Percentiles rank a stretch among this genome's conserved stretches.
Evolutionary conservation across 2,329 filamentous ascomycete genomes (phyloP).

Genomic region (Penicillium sp.): DNA sequence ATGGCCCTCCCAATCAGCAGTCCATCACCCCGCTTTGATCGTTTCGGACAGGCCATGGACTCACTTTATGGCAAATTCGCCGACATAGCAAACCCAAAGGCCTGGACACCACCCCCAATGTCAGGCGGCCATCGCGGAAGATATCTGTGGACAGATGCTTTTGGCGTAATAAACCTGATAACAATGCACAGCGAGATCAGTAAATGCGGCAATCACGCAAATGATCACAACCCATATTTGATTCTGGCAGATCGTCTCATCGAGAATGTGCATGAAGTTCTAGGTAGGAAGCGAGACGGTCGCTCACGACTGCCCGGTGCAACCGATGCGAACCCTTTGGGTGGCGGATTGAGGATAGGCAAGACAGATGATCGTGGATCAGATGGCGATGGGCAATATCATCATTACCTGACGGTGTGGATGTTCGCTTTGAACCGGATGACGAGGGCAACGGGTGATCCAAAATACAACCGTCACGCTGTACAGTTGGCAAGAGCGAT

Average conservation of each 20-base stretch:
- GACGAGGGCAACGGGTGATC: conserved; percentile 50
- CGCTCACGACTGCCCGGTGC: conserved; percentile 52
- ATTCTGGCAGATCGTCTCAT: conserved; percentile 53
- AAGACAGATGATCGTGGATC: conserved; percentile 52
- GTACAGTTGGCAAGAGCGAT: conserved; percentile 56
- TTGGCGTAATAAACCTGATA: conserved; percentile 61
- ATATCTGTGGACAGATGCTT: conserved; percentile 64
- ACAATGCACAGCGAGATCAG: conserved; percentile 52
- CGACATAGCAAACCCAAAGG: conserved; percentile 29
- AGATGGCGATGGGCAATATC: conserved; percentile 63
- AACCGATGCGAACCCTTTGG: conserved; percentile 54
- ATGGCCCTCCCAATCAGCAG: conserved; percentile 23
- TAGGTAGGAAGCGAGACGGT: conserved; percentile 57
- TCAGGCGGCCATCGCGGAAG: conserved; percentile 60
- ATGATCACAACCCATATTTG: conserved; percentile 47
- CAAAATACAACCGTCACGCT: conserved; percentile 53
- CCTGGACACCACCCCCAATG: conserved; percentile 54
- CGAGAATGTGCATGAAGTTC: conserved; percentile 53
- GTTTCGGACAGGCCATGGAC: conserved; percentile 42
- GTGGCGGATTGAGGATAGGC: conserved; percentile 61
- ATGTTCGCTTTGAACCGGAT: conserved; percentile 64
- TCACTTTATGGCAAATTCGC: conserved; percentile 43
- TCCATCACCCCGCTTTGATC: conserved; percentile 28
- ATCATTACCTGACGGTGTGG: conserved; percentile 64
- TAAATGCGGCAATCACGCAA: conserved; percentile 3